Evolutionary conservation across 1,139 yeast species (phyloP).

Genomic region (Blastobotrys petasosporus): DNA sequence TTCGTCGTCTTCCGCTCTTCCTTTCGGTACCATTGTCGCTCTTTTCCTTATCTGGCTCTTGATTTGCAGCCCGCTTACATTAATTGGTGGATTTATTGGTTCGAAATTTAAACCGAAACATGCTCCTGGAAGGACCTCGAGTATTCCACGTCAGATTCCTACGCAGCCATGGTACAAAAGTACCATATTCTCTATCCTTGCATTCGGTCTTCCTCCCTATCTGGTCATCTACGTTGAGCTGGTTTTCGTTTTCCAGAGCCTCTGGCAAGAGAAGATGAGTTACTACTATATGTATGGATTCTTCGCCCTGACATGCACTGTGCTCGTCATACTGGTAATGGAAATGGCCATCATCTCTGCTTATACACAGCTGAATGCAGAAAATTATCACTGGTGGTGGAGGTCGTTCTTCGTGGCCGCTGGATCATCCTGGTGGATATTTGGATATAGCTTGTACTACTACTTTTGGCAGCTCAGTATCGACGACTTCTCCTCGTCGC

Average conservation of each 20-base stretch:
- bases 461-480: conserved; percentile 36
- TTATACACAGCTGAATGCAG: conserved; percentile 55
- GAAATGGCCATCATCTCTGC: conserved; percentile 73
- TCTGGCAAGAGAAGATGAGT: conserved; percentile 76
- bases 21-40: conserved; percentile 65
- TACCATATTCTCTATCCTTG: conserved; percentile 30
- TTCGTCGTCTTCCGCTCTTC: conserved; percentile 70
- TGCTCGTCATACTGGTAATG: conserved; percentile 56
- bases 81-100: conserved; percentile 65
- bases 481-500: conserved; percentile 57
- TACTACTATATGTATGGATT: conserved; percentile 80
- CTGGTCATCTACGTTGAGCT: conserved; percentile 77
- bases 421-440: conserved; percentile 65
- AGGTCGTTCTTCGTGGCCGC: conserved; percentile 67
- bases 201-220: conserved; percentile 71
- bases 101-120: conserved; percentile 18
- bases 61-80: conserved; percentile 66
- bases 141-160: conserved; percentile 37
- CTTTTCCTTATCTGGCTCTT: conserved; percentile 53
- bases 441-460: conserved; percentile 63
- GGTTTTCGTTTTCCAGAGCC: conserved; percentile 63
- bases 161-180: conserved; percentile 32
- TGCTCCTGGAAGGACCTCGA: conserved; percentile 29
- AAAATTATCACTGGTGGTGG: conserved; percentile 81
- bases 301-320: conserved; percentile 53